Conservation (phyloP, 805 yeast genomes). For the Kazachstania kunashirensis region DNA sequence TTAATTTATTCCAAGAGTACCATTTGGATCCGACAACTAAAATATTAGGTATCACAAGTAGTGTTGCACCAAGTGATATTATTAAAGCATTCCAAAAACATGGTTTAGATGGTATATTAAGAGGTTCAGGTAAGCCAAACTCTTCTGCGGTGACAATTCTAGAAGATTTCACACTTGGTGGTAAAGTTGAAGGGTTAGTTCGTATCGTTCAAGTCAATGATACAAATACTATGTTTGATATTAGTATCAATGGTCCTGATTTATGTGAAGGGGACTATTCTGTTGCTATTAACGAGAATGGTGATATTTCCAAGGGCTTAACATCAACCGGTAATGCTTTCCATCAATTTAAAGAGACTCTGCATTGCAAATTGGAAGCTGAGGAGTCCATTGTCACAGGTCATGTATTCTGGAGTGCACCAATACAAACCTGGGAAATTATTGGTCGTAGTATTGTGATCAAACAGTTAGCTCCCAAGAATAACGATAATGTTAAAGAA, state of each 20-base stretch:
- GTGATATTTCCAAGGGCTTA: slow-evolving; percentile 71
- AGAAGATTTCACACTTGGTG: slow-evolving; percentile 46
- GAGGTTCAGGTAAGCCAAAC: slow-evolving; percentile 84
- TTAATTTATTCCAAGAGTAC: background rate
- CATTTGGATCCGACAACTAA: background rate
- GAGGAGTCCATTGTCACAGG: slow-evolving; percentile 18
- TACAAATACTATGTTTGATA: slow-evolving; percentile 53
- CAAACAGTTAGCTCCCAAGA: slow-evolving; percentile 13
- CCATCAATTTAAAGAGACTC: slow-evolving; percentile 28
- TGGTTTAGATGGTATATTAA: slow-evolving; percentile 82
- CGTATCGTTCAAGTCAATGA: slow-evolving; percentile 62
- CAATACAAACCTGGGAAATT: slow-evolving; percentile 44
- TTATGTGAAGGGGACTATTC: slow-evolving; percentile 48
- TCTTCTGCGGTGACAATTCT: slow-evolving; percentile 86
- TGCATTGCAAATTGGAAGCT: background rate
- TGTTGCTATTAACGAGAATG: slow-evolving; percentile 59
- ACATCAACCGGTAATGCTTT: slow-evolving; percentile 49
- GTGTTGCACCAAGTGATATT: slow-evolving; percentile 65
- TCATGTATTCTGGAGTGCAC: slow-evolving; percentile 37
- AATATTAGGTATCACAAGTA: slow-evolving; percentile 45
- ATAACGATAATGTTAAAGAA: slow-evolving; percentile 21
- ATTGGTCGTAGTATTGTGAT: slow-evolving; percentile 55
- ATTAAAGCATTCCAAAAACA: slow-evolving; percentile 57
- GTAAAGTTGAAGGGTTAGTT: slow-evolving; percentile 67
- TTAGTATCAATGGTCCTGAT: slow-evolving; percentile 62